phyloP scores from a whole-genome alignment of 2,329 filamentous ascomycete genomes.

The Paraconiothyrium sp. region DNA sequence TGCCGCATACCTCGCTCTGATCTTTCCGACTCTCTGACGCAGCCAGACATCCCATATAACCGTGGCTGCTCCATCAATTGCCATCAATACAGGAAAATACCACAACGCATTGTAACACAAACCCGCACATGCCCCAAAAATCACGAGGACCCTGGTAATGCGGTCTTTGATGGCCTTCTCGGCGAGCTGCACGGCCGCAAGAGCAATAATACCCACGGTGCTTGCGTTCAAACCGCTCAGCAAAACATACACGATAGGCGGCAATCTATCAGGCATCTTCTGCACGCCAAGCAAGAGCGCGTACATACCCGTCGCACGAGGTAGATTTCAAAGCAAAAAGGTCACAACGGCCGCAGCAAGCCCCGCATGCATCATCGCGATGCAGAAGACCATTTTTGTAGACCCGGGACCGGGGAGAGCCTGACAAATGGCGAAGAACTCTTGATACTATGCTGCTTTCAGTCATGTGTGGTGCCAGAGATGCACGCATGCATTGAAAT shows the following conservation, averaged over 20 bases:
- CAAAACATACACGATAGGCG: constrained; percentile 71
- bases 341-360: constrained; percentile 64
- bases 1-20: constrained; percentile 28
- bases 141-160: constrained; percentile 70
- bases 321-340: constrained; percentile 73
- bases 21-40: constrained; percentile 53
- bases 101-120: constrained; percentile 76
- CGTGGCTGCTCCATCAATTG: constrained; percentile 62
- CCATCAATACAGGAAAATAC: constrained; percentile 76
- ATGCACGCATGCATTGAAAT: background rate
- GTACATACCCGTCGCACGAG: constrained; percentile 76
- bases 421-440: constrained; percentile 75
- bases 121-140: constrained; percentile 70
- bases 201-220: constrained; percentile 75
- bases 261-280: constrained; percentile 67
- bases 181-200: constrained; percentile 74
- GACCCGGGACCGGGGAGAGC: constrained; percentile 71
- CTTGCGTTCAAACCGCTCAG: constrained; percentile 76
- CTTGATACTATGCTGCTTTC: constrained; percentile 64
- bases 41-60: constrained; percentile 66
- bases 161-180: constrained; percentile 74
- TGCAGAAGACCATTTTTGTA: constrained; percentile 75
- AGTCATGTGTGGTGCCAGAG: background rate
- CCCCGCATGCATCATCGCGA: constrained; percentile 70
- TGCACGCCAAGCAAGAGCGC: constrained; percentile 72